Percentiles rank a stretch among this genome's conserved stretches.
phyloP scores from a whole-genome alignment of 2,329 filamentous ascomycete species.

The Xylaria sp. region DNA sequence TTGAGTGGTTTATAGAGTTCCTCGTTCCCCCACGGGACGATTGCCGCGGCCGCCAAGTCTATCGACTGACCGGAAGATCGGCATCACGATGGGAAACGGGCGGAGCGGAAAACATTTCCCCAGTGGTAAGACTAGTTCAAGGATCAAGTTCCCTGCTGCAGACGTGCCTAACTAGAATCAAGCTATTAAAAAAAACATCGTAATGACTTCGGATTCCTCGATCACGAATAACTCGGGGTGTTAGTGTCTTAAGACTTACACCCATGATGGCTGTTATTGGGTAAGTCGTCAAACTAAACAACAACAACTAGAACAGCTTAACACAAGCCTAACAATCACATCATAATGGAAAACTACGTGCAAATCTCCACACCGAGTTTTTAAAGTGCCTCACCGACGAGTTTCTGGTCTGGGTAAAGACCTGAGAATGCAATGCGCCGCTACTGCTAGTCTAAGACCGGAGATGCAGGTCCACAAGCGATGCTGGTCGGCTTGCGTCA shows the following conservation, averaged over 20 bases:
- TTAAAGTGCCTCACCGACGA: not conserved
- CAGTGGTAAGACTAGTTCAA: slow-evolving; percentile 8
- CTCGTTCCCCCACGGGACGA: not conserved
- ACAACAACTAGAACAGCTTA: not conserved
- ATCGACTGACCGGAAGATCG: slow-evolving; percentile 15
- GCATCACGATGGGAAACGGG: not conserved
- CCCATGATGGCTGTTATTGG: not conserved
- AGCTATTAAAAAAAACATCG: too few relatives aligned
- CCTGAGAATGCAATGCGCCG: not conserved
- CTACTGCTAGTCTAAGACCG: not conserved
- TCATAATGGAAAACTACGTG: not conserved
- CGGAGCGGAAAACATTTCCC: not conserved
- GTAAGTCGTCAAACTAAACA: not conserved
- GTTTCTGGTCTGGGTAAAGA: not conserved
- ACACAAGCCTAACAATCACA: not conserved
- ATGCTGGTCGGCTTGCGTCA: slow-evolving; percentile 19
- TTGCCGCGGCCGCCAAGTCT: too few relatives aligned
- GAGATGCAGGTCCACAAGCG: slow-evolving; percentile 11
- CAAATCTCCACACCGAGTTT: slow-evolving; percentile 13
- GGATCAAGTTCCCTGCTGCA: not conserved
- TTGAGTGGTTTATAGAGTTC: not conserved
- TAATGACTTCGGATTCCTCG: not conserved
- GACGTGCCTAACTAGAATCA: not conserved
- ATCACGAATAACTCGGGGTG: not conserved
- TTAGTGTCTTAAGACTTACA: not conserved